Percentiles rank a stretch among this genome's conserved stretches.
Evolutionary conservation across 768 basidiomycete genomes (phyloP).

Genomic region (Leccinum variicolor): DNA sequence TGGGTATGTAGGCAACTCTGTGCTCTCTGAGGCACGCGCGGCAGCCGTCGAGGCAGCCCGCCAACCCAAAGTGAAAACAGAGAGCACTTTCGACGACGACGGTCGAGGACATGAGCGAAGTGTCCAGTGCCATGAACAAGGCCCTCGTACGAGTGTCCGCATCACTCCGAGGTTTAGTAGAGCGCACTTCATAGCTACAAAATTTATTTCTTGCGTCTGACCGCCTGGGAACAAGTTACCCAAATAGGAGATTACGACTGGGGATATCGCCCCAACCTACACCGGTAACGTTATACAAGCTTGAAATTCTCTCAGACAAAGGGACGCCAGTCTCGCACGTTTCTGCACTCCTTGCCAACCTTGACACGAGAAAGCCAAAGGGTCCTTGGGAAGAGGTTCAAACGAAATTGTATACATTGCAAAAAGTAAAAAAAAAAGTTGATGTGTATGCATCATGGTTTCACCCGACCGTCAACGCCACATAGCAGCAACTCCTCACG

Average conservation of each 20-base stretch:
- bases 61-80: constrained; percentile 11
- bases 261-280: too few relatives aligned
- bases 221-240: constrained; percentile 6
- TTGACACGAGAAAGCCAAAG: neutral
- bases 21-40: constrained; percentile 9
- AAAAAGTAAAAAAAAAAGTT: neutral
- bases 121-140: constrained; percentile 27
- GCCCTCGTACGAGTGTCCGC: constrained; percentile 27
- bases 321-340: neutral
- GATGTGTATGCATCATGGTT: constrained; percentile 73
- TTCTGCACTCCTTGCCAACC: neutral
- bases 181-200: neutral
- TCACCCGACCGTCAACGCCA: constrained; percentile 78
- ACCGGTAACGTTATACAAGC: too few relatives aligned
- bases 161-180: constrained; percentile 1
- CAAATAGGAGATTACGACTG: neutral
- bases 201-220: neutral
- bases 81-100: neutral
- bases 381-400: neutral
- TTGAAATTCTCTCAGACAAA: neutral
- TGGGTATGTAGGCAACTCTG: constrained; percentile 25
- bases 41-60: constrained; percentile 46
- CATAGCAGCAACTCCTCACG: constrained; percentile 39
- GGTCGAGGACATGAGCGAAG: constrained; percentile 15
- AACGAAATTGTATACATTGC: neutral